Conservation (phyloP, 2,329 filamentous ascomycete species). For the Epichloe aotearoae region DNA sequence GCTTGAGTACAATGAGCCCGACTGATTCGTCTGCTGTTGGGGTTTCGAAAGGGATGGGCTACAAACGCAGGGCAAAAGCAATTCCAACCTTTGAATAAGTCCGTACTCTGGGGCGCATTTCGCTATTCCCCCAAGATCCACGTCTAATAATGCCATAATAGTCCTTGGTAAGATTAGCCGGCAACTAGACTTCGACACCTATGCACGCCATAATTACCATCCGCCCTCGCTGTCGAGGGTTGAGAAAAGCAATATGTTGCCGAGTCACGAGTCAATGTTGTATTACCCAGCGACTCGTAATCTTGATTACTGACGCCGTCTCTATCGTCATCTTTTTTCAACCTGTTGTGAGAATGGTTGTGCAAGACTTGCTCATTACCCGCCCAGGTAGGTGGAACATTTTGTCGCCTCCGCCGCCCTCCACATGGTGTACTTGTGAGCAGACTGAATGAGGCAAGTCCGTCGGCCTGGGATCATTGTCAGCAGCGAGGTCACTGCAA, state of each 20-base stretch:
- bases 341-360: background rate
- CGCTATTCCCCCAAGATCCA: background rate
- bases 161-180: background rate
- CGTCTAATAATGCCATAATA: background rate
- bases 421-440: background rate
- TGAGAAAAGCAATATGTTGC: background rate
- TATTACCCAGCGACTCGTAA: conserved; percentile 1
- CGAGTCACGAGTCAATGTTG: conserved; percentile 3
- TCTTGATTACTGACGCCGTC: background rate
- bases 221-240: conserved; percentile 2
- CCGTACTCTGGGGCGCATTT: background rate
- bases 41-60: background rate
- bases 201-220: background rate
- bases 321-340: background rate
- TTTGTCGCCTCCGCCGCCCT: background rate
- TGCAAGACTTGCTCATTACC: background rate
- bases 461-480: background rate
- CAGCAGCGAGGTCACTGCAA: background rate
- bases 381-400: background rate
- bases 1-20: background rate
- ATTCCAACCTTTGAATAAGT: background rate
- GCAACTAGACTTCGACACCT: conserved; percentile 1
- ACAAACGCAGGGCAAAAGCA: background rate
- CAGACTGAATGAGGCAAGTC: background rate
- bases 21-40: background rate